These are phyloP conservation scores for Dendrocalamus sinicus DNA, from an alignment of 176 grass and related monocot genomes.

Conservation along the genomic window DNA sequence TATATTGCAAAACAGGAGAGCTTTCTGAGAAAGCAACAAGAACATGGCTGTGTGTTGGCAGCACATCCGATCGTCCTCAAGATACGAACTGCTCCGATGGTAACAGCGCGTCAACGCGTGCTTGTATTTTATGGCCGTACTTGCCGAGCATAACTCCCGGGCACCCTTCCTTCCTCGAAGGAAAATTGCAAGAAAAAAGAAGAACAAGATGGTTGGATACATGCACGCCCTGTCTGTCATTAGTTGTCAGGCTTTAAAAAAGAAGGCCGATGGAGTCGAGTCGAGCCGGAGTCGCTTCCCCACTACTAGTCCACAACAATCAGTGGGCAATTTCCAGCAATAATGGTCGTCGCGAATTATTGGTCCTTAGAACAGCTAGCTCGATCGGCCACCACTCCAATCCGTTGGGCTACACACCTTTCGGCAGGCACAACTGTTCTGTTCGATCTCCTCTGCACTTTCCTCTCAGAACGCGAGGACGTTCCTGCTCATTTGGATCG, in stretches of 20 bases:
- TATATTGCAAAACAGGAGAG: not conserved
- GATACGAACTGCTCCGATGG: conserved; percentile 16
- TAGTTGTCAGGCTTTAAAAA: conserved; percentile 54
- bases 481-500: not conserved
- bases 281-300: conserved; percentile 31
- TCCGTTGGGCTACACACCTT: not conserved
- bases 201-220: not conserved
- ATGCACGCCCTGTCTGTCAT: conserved; percentile 41
- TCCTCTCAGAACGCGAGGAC: too few species aligned
- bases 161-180: too few species aligned
- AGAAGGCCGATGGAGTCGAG: not conserved
- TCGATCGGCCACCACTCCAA: not conserved
- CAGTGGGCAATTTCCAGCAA: conserved; percentile 25
- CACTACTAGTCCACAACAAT: conserved; percentile 43
- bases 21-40: not conserved
- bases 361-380: conserved; percentile 14
- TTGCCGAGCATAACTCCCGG: conserved; percentile 41
- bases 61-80: not conserved
- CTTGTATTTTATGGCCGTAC: conserved; percentile 7
- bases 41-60: not conserved
- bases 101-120: conserved; percentile 5
- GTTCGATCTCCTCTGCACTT: not conserved
- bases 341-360: conserved; percentile 51
- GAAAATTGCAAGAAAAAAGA: not conserved
- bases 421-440: not conserved